Evolutionary conservation across 78 protist genomes (phyloP).

Genomic region (Capsaspora owczarzaki): DNA sequence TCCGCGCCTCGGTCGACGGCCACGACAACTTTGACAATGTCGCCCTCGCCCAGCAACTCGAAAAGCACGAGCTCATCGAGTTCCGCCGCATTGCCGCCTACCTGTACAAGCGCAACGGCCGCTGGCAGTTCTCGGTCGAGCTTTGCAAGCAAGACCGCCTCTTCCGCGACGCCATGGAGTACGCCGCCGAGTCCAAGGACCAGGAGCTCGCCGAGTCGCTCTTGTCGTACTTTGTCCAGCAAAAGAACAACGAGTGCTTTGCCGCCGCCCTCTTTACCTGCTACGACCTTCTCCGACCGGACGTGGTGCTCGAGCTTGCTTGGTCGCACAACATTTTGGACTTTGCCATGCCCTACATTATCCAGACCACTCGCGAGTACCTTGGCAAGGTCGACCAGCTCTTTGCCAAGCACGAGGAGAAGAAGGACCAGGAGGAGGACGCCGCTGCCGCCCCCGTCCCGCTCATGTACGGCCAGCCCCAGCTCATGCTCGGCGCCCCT

Average conservation of each 20-base stretch:
- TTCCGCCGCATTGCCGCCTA: slow-evolving; percentile 91
- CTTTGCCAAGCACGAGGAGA: neutral
- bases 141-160: slow-evolving; percentile 67
- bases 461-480: neutral
- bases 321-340: slow-evolving; percentile 93
- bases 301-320: slow-evolving; percentile 94
- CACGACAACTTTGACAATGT: slow-evolving; percentile 78
- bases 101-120: slow-evolving; percentile 65
- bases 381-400: slow-evolving; percentile 27
- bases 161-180: slow-evolving; percentile 87
- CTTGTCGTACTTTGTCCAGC: slow-evolving; percentile 83
- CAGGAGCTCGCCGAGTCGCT: slow-evolving; percentile 80
- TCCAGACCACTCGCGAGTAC: slow-evolving; percentile 72
- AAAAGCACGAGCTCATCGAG: slow-evolving; percentile 90
- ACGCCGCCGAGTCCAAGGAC: slow-evolving; percentile 85
- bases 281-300: slow-evolving; percentile 86
- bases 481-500: slow-evolving; percentile 6
- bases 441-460: neutral
- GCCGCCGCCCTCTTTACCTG: slow-evolving; percentile 93
- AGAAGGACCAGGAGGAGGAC: slow-evolving; percentile 1
- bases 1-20: slow-evolving; percentile 71
- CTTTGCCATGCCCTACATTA: slow-evolving; percentile 95
- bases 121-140: slow-evolving; percentile 77
- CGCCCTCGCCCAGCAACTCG: slow-evolving; percentile 80
- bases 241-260: slow-evolving; percentile 71